Base-by-base conservation (phyloP, 2,329 filamentous ascomycete species). In the Ampelomyces quisqualis region DNA sequence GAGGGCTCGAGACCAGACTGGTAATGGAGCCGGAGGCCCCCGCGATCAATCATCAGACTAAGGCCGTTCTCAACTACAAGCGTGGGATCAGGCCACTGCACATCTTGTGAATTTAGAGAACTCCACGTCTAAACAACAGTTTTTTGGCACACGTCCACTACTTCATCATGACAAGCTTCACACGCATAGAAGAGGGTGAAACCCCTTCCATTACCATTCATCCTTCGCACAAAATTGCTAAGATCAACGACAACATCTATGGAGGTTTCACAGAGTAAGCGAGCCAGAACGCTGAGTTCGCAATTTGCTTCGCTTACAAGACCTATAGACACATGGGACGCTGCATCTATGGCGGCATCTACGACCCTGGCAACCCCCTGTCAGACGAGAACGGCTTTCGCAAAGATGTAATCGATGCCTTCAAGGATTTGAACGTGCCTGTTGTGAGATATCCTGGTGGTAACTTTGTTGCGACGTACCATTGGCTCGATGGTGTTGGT, bases 381-480 rank as follows among this genome's bases (percentile, higher is more conserved):
- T 83, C 85, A 2, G 86, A 90, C 54, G 74, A 80, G 38, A 75
- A 86, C 51, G 87, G 87, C 28, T 91, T 88, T 70, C 83, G 88
- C 26, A 87, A 77, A 52, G 88, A 93, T 68, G 88, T 93, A 28
- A 78, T 93, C 17, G 77, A 80, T 28, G 83, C 85, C 5, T 74
- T 93, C 49, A 79, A 81, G 60, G 85, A 90, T 53, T 77, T 93
- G 38, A 78, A 86, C 38, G 78, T 87, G 24, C 88, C 88, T 10
- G 86, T 90, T 24, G 80, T 90, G 15, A 77, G 87, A 33, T 93
- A 91, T 59, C 88, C 88, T 1, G 88, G 88, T 10, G 88, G 88
- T 33, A 94, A 93, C 68, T 93, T 91, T 65, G 79, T 83, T 30
- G 88, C 88, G 3, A 91, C 87, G 1, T 93, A 91, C 66, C 86